phyloP scores from a whole-genome alignment of 805 yeast species.

The Saccharomycopsis sp. region DNA sequence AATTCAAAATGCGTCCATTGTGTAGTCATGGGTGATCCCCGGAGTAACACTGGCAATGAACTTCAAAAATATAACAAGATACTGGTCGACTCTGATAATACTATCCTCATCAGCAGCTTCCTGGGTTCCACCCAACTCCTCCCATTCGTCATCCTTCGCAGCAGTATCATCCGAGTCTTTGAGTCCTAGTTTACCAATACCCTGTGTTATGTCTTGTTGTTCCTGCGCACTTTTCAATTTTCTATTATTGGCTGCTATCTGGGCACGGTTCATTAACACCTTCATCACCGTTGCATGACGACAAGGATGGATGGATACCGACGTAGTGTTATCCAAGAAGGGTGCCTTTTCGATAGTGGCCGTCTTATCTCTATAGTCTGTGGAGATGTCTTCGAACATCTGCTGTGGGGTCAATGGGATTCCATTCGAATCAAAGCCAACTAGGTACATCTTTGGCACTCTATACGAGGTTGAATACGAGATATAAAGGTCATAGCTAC shows the following conservation, averaged over 20 bases:
- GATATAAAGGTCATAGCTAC: constrained; percentile 84
- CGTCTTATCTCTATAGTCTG: constrained; percentile 90
- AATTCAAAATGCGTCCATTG: constrained; percentile 92
- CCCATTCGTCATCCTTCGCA: constrained; percentile 48
- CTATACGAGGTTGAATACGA: constrained; percentile 91
- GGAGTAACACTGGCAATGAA: constrained; percentile 97
- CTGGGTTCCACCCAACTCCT: constrained; percentile 35
- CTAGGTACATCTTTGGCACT: constrained; percentile 89
- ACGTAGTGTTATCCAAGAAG: constrained; percentile 58
- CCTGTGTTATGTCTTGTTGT: constrained; percentile 29
- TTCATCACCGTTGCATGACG: constrained; percentile 93
- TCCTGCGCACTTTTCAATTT: constrained; percentile 25
- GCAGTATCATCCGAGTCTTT: constrained; percentile 30
- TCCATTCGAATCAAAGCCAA: constrained; percentile 81
- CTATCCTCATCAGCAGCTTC: constrained; percentile 31
- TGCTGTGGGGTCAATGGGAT: constrained; percentile 78
- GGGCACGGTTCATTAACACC: constrained; percentile 71
- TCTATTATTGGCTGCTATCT: constrained; percentile 36
- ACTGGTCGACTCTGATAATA: constrained; percentile 81
- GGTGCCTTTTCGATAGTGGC: constrained; percentile 95
- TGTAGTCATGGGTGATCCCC: constrained; percentile 93
- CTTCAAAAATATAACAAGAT: constrained; percentile 80
- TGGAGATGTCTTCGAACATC: constrained; percentile 92
- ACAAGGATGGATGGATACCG: constrained; percentile 94
- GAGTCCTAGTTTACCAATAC: constrained; percentile 42